Conservation (phyloP, 129 eudicot species). For the Silybum marianum region DNA sequence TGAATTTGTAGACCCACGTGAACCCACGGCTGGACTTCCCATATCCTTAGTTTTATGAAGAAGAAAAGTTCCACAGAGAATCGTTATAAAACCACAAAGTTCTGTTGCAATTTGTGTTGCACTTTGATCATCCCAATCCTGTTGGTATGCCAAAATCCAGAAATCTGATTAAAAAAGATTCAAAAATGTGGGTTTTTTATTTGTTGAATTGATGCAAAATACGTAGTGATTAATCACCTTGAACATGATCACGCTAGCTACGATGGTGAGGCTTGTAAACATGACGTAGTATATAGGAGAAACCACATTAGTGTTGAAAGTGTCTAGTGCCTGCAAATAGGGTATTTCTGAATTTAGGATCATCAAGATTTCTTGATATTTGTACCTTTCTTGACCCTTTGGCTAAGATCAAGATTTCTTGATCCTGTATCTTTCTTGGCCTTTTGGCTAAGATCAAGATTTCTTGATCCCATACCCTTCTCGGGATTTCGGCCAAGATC, state of each 20-base stretch:
- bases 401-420: slow-evolving; percentile 64
- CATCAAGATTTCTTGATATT: slow-evolving; percentile 5
- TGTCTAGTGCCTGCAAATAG: slow-evolving; percentile 81
- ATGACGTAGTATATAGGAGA: slow-evolving; percentile 92
- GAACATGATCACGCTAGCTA: slow-evolving; percentile 93
- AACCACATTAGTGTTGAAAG: slow-evolving; percentile 75
- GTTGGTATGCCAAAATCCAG: slow-evolving; percentile 12
- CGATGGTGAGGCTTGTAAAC: slow-evolving; percentile 87
- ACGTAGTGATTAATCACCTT: slow-evolving; percentile 56
- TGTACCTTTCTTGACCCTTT: slow-evolving; percentile 58
- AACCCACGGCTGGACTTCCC: slow-evolving; percentile 37
- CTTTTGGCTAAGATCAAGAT: slow-evolving; percentile 61
- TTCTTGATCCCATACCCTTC: slow-evolving; percentile 75
- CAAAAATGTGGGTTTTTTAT: not conserved
- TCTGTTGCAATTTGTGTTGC: slow-evolving; percentile 62
- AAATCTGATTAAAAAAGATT: not conserved
- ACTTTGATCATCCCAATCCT: slow-evolving; percentile 76
- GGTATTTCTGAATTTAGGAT: not conserved
- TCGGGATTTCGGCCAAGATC: slow-evolving; percentile 81
- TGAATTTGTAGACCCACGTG: slow-evolving; percentile 28
- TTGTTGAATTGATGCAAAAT: slow-evolving; percentile 5
- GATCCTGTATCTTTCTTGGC: not conserved
- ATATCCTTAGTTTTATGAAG: slow-evolving; percentile 80
- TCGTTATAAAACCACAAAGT: slow-evolving; percentile 76
- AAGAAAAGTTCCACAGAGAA: slow-evolving; percentile 83